A percentile compares a stretch with the other conserved stretches of the same genome.
These are phyloP conservation scores for Cardiospermum halicacabum DNA, from an alignment of 345 rosid species.

Conservation along the genomic window DNA sequence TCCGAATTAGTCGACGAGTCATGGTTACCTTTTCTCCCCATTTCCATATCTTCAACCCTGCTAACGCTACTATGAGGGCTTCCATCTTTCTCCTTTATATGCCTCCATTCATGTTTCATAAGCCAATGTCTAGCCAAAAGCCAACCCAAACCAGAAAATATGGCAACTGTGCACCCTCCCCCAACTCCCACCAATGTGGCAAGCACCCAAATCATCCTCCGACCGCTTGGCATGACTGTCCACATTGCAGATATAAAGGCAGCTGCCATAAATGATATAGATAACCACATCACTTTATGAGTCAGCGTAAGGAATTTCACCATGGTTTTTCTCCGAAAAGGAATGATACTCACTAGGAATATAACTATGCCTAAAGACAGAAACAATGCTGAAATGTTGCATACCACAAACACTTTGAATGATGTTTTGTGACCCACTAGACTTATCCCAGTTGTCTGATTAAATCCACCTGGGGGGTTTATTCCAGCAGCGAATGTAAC, in stretches of 20 bases:
- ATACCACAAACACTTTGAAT: constrained; percentile 50
- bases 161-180: constrained; percentile 35
- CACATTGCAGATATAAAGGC: constrained; percentile 57
- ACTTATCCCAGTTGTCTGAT: constrained; percentile 33
- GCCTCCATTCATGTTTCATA: constrained; percentile 44
- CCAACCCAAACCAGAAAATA: constrained; percentile 35
- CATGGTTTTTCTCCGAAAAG: constrained; percentile 46
- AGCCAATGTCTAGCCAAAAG: constrained; percentile 36
- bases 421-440: constrained; percentile 25
- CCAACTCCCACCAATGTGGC: constrained; percentile 27
- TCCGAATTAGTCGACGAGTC: constrained; percentile 36
- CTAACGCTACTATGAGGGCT: constrained; percentile 34
- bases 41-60: constrained; percentile 32
- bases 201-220: constrained; percentile 36
- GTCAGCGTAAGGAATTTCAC: constrained; percentile 41
- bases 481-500: constrained; percentile 64
- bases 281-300: constrained; percentile 60
- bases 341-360: constrained; percentile 53
- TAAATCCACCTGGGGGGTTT: constrained; percentile 65
- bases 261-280: constrained; percentile 49
- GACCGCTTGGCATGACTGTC: constrained; percentile 36
- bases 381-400: constrained; percentile 55
- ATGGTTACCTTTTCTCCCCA: constrained; percentile 21
- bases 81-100: constrained; percentile 12
- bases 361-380: constrained; percentile 51